A percentile compares a stretch with the other conserved stretches of the same genome.
phyloP scores from a whole-genome alignment of 257 asterid genomes.

The Verbascum thapsus region DNA sequence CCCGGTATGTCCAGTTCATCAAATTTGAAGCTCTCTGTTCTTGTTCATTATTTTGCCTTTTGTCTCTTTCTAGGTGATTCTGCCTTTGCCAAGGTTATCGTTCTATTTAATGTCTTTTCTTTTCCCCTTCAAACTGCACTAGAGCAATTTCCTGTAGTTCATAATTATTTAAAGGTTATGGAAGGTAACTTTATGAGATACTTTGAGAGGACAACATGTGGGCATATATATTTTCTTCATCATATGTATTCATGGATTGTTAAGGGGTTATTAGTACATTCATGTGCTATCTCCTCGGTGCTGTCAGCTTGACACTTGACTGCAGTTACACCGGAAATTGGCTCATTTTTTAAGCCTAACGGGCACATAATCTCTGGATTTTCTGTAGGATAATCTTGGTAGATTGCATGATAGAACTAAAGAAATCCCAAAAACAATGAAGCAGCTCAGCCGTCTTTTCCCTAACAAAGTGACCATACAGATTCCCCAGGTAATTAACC shows the following conservation, averaged over 20 bases:
- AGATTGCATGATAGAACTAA: slow-evolving; percentile 79
- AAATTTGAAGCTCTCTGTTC: background rate
- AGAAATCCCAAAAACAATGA: slow-evolving; percentile 81
- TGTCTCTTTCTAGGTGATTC: background rate
- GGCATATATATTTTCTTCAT: background rate
- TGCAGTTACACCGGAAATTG: background rate
- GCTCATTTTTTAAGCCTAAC: slow-evolving; percentile 17
- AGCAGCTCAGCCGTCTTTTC: slow-evolving; percentile 84
- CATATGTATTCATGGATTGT: background rate
- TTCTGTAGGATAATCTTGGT: slow-evolving; percentile 72
- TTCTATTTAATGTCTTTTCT: background rate
- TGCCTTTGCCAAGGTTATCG: slow-evolving; percentile 6
- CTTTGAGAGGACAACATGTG: slow-evolving; percentile 7
- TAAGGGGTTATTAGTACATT: background rate
- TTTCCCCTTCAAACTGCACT: background rate
- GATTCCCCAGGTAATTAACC: slow-evolving; percentile 80
- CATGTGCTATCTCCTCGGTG: background rate
- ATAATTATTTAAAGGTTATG: slow-evolving; percentile 9
- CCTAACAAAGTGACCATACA: slow-evolving; percentile 91
- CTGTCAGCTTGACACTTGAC: background rate
- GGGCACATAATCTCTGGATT: background rate
- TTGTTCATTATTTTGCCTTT: background rate
- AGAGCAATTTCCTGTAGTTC: slow-evolving; percentile 16
- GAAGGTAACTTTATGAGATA: background rate
- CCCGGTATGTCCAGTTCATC: slow-evolving; percentile 56